Evolutionary conservation across 495 filamentous ascomycete genomes (phyloP).

Genomic region (Umbilicaria muhlenbergii): DNA sequence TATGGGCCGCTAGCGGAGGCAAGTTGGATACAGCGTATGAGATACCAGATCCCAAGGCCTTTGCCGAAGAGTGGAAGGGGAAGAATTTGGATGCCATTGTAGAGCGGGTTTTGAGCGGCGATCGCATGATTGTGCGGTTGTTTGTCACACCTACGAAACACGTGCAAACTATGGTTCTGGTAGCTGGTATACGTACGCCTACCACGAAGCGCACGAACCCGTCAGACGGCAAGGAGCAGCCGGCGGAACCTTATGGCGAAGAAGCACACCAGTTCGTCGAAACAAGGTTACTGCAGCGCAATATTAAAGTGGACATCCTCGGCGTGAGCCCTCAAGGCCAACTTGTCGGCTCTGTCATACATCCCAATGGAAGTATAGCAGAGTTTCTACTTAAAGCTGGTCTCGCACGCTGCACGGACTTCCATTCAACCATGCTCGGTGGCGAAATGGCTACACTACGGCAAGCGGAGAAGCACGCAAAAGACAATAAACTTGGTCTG

Average conservation of each 20-base stretch:
- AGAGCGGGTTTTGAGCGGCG: conserved; percentile 80
- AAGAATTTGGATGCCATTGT: conserved; percentile 63
- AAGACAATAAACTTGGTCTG: conserved; percentile 51
- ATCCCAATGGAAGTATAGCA: conserved; percentile 84
- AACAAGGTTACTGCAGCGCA: conserved; percentile 66
- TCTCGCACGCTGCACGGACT: conserved; percentile 81
- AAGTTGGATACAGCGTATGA: conserved; percentile 67
- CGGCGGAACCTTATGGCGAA: conserved; percentile 75
- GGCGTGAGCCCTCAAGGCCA: conserved; percentile 79
- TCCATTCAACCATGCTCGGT: conserved; percentile 82
- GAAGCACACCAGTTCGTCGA: conserved; percentile 81
- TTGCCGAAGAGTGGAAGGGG: conserved; percentile 64
- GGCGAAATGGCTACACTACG: conserved; percentile 70
- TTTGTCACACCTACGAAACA: conserved; percentile 63
- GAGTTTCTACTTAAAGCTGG: conserved; percentile 76
- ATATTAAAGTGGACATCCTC: conserved; percentile 62
- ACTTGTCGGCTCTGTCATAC: conserved; percentile 63
- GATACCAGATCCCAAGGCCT: conserved; percentile 48
- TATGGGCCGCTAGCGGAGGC: conserved; percentile 48
- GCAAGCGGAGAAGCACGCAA: conserved; percentile 76
- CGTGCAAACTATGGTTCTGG: conserved; percentile 65
- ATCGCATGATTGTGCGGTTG: conserved; percentile 75
- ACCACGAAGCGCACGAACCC: conserved; percentile 65
- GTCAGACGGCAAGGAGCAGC: conserved; percentile 59
- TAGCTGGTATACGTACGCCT: conserved; percentile 81